Conservation (phyloP, 148 eudicot genomes). For the Talinum fruticosum region DNA sequence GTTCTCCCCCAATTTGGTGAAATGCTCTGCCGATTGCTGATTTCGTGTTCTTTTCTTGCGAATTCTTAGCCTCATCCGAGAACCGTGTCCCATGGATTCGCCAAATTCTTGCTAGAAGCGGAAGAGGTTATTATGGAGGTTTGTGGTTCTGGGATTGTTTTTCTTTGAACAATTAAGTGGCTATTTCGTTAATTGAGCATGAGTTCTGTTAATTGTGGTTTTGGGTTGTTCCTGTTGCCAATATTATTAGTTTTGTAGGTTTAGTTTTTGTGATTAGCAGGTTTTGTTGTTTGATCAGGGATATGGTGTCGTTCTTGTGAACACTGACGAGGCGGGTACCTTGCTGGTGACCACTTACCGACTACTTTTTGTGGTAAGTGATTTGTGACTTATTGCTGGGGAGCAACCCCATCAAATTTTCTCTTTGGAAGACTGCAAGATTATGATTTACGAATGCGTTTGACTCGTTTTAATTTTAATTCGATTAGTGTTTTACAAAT, state of each 20-base stretch:
- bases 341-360: conserved; percentile 86
- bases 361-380: conserved; percentile 84
- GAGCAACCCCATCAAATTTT: not conserved
- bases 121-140: conserved; percentile 80
- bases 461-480: not conserved
- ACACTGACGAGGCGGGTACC: conserved; percentile 84
- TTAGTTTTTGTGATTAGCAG: not conserved
- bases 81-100: conserved; percentile 54
- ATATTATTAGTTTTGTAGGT: not conserved
- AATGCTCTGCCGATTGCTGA: conserved; percentile 7
- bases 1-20: not conserved
- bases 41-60: not conserved
- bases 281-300: conserved; percentile 36
- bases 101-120: conserved; percentile 67
- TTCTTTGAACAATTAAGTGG: not conserved
- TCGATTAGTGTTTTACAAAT: not conserved
- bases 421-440: not conserved
- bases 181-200: not conserved
- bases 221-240: not conserved
- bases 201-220: not conserved
- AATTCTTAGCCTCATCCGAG: conserved; percentile 51
- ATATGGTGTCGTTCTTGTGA: conserved; percentile 85
- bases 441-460: not conserved
- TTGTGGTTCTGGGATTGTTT: conserved; percentile 4
- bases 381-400: not conserved